Evolutionary conservation across 108 stramenopile genomes (phyloP), one percentile per base, ranked within the genome.

Genomic region (Conticribra weissflogii): DNA sequence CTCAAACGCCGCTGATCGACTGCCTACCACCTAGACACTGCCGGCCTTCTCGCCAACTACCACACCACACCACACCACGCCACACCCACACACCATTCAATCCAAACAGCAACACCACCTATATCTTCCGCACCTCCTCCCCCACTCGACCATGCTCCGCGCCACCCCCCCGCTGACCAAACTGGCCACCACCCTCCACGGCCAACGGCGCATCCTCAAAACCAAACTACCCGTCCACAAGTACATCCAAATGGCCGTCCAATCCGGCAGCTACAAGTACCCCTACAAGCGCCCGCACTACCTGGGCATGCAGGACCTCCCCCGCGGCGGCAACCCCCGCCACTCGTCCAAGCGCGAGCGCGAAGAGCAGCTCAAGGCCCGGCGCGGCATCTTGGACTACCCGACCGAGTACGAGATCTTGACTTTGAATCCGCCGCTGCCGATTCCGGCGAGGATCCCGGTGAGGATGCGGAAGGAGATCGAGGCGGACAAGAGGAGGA

Each of bases 401-500:
- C 92, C 92, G 19, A 66, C 71, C 2, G 92, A 93, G 54, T 89
- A 91, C 64, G 78, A 87, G 58, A 89, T 91, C 46, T 63, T 94
- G 29, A 82, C 66, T 32, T 60, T 88, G 34, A 88, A 94, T 57
- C 93, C 93, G 2, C 93, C 93, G 8, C 28, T 88, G 46, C 89
- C 92, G 33, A 54, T 57, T 22, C 83, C 82, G 33, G 83, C 89
- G 3, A 52, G 54, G 33, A 83, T 87, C 34, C 88, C 91, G 17
- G 80, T 81, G 0, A 33, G 64, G 45, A 49, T 77, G 9, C 47
- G 65, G 17, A 81, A 72, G 30, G 45, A 62, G 70, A 66, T 73
- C 17, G 27, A 46, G 14, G 62, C 70, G 62, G 50, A 67, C 19
- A 70, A 75, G 61, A 59, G 46, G 51, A 47, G 54, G 63, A 52